These are phyloP conservation scores for Quercus lobata DNA, from an alignment of 331 rosid species.

Conservation along the genomic window DNA sequence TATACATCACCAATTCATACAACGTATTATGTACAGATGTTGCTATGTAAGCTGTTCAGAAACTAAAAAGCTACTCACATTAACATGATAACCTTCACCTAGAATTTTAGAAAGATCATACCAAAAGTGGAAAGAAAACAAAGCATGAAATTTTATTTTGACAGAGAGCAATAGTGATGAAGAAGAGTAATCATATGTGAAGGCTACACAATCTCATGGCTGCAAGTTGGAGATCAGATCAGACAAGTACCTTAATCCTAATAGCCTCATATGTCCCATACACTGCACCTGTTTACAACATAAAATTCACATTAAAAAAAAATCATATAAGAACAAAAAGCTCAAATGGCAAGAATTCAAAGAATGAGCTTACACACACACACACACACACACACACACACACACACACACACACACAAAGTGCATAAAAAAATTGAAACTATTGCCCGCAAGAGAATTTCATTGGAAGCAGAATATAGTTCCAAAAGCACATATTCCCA, in stretches of 20 bases:
- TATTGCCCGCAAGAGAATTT: background rate
- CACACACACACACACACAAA: background rate
- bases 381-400: background rate
- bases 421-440: background rate
- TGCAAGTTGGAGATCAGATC: constrained; percentile 5
- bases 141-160: background rate
- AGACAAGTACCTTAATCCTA: constrained; percentile 52
- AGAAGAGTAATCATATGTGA: background rate
- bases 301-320: background rate
- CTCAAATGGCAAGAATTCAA: background rate
- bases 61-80: background rate
- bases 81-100: background rate
- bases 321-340: background rate
- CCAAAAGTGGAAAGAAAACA: background rate
- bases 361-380: background rate
- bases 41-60: background rate
- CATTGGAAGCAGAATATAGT: background rate
- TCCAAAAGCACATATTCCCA: background rate
- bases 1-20: background rate
- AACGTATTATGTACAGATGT: background rate
- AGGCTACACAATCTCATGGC: background rate
- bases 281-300: constrained; percentile 54
- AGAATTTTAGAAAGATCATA: background rate
- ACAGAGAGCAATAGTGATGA: background rate
- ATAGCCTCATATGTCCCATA: constrained; percentile 74